A percentile compares a stretch with the other conserved stretches of the same genome.
phyloP scores from a whole-genome alignment of 2,329 filamentous ascomycete species.

The Colletotrichum brevisporum region DNA sequence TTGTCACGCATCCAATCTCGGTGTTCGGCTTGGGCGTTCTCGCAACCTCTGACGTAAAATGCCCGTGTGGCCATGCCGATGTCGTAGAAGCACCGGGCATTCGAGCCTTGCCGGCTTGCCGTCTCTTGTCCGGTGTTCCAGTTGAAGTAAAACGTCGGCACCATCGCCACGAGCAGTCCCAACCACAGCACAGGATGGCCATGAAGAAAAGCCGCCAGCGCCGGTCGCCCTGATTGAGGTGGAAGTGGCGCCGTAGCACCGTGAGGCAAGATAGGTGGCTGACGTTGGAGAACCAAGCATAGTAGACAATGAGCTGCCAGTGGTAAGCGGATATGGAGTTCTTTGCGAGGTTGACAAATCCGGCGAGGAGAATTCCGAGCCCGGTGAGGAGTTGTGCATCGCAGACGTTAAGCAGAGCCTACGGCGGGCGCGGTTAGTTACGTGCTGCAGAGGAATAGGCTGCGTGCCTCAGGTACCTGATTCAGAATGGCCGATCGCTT shows the following conservation, averaged over 20 bases:
- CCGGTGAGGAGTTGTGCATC: background rate
- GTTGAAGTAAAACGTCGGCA: background rate
- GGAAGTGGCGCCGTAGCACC: background rate
- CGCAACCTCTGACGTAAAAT: background rate
- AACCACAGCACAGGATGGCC: background rate
- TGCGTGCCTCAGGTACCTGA: background rate
- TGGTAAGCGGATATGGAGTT: background rate
- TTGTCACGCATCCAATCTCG: background rate
- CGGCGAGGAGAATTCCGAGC: background rate
- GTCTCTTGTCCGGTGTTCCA: background rate
- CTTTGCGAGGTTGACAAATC: background rate
- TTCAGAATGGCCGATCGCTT: background rate
- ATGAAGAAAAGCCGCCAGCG: background rate
- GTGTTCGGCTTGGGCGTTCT: background rate
- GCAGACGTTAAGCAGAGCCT: background rate
- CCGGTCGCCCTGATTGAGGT: background rate
- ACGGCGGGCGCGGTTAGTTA: background rate
- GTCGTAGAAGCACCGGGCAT: background rate
- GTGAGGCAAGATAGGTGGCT: background rate
- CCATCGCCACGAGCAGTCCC: background rate
- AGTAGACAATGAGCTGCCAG: background rate
- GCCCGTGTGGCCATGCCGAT: background rate
- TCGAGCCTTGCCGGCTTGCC: background rate
- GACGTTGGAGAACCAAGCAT: background rate
- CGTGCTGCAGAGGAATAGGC: too few species aligned